Evolutionary conservation across 192 early-diverging fungal genomes (phyloP).

Genomic region (Anaeromyces robustus): DNA sequence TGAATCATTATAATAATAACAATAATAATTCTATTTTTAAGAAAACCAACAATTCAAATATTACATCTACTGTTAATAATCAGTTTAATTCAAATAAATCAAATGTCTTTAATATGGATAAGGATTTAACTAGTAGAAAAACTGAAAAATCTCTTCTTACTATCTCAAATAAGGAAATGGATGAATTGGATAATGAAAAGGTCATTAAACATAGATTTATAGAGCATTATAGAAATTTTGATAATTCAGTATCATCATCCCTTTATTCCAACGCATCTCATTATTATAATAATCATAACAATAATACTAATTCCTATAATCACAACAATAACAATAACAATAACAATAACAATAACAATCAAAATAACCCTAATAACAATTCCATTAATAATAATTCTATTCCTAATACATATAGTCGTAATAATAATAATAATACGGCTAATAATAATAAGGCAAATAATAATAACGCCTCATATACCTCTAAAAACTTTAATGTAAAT

Average conservation of each 20-base stretch:
- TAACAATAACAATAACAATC: background rate
- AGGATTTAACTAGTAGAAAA: background rate
- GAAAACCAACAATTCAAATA: too few relatives aligned
- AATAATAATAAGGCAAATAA: background rate
- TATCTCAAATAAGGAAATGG: background rate
- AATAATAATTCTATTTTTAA: too few relatives aligned
- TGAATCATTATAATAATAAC: background rate
- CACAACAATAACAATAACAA: slow-evolving; percentile 1
- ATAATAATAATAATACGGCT: background rate
- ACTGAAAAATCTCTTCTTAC: too few relatives aligned
- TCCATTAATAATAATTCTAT: too few relatives aligned
- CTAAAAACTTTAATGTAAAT: too few relatives aligned
- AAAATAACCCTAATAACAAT: too few relatives aligned
- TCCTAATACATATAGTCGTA: background rate
- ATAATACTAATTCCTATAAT: background rate
- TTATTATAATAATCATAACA: background rate
- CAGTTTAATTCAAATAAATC: too few relatives aligned
- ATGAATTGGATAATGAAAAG: background rate
- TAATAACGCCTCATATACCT: background rate
- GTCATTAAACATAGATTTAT: background rate
- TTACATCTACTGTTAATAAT: too few relatives aligned
- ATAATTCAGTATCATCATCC: background rate
- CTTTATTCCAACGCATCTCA: background rate
- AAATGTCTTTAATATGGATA: background rate
- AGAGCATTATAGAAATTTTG: background rate